These are phyloP conservation scores for California macrophylla DNA, from an alignment of 441 rosid species.

Conservation along the genomic window DNA sequence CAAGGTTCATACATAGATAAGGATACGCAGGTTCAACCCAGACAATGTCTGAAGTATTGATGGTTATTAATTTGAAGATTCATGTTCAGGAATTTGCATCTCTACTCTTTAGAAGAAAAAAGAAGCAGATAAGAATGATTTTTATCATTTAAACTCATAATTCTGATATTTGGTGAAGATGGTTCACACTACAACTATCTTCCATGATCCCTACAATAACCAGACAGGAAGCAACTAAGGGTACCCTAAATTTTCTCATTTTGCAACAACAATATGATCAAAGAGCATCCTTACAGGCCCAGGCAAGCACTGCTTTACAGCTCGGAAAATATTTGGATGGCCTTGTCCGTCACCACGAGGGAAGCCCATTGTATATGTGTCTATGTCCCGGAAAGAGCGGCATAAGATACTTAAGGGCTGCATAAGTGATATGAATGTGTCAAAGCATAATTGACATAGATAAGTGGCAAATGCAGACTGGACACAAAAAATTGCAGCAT, in stretches of 20 bases:
- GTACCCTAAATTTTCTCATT: conserved; percentile 8
- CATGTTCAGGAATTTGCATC: background rate
- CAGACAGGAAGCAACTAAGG: conserved; percentile 3
- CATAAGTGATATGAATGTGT: conserved; percentile 20
- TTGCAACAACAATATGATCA: conserved; percentile 9
- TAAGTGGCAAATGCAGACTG: background rate
- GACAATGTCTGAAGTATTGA: background rate
- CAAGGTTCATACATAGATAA: conserved; percentile 11
- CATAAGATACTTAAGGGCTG: conserved; percentile 96
- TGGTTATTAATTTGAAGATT: background rate
- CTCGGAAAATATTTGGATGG: conserved; percentile 75
- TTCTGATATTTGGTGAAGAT: background rate
- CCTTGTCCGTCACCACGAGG: conserved; percentile 83
- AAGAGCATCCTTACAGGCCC: conserved; percentile 68
- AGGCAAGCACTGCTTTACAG: conserved; percentile 83
- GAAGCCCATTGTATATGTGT: conserved; percentile 65
- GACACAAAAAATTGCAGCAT: background rate
- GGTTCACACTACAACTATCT: conserved; percentile 6
- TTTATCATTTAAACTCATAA: background rate
- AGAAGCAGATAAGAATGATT: background rate
- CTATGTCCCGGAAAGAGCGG: conserved; percentile 69
- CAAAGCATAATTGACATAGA: conserved; percentile 10
- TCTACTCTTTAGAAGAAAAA: background rate
- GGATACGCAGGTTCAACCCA: background rate
- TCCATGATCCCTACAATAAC: conserved; percentile 11